Evolutionary conservation across 148 eudicot species (phyloP), one percentile per base, ranked within the genome.

Genomic region (Silene latifolia): DNA sequence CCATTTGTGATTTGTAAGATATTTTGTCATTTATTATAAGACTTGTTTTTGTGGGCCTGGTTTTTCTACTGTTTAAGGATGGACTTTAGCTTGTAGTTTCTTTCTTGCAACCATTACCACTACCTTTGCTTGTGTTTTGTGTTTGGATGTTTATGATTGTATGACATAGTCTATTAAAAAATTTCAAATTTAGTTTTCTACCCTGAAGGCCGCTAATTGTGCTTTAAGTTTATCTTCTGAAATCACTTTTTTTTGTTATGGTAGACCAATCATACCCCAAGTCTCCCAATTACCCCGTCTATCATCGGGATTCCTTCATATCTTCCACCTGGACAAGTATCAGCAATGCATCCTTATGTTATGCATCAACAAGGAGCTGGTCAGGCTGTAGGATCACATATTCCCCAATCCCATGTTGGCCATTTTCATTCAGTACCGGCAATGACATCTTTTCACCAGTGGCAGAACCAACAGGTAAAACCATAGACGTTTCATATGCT

Each of bases 381-480:
- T 5, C 88, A 82, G 67, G 76, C 91, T 80, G 83, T 87, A 19
- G 87, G 92, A 47, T 78, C 94, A 53, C 90, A 86, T 83, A 87
- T 83, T 65, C 69, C 85, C 59, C 91, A 91, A 71, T 76, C 97
- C 65, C 97, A 79, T 81, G 79, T 78, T 69, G 83, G 86, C 63
- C 86, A 91, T 53, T 85, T 89, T 80, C 96, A 90, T 42, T 78
- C 93, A 0, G 80, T 86, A 29, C 83, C 90, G 13, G 85, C 86
- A 35, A 44, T 83, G 79, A 74, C 91, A 60, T 53, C 92, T 51
- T 74, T 77, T 56, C 91, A 88, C 67, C 88, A 86, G 61, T 88
- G 97, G 98, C 97, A 82, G 79, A 83, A 74, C 80, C 92, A 89
- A 80, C 97, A 89, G 89, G 98, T 93, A 72, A 53, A 53, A 51